Percentiles rank a stretch among this genome's conserved stretches.
phyloP scores from a whole-genome alignment of 805 yeast genomes.

The Starmerella scarabaei region DNA sequence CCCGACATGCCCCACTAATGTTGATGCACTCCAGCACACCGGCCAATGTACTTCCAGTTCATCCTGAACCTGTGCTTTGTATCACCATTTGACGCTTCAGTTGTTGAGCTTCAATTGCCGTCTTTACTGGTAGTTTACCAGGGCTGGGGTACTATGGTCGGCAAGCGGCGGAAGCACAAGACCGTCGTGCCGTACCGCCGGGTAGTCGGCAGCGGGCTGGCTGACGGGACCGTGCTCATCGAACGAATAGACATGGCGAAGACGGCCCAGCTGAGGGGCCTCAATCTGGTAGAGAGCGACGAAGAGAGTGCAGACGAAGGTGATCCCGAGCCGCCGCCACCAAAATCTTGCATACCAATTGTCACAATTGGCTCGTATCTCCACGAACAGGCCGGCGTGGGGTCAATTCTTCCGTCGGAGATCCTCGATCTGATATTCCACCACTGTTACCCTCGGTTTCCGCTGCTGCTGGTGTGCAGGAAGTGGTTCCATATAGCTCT shows the following conservation, averaged over 20 bases:
- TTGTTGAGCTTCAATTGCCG: too few relatives aligned
- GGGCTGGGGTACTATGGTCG: too few relatives aligned
- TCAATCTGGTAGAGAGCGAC: neutral
- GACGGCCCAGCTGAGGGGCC: too few relatives aligned
- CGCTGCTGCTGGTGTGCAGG: constrained; percentile 46
- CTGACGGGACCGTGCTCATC: neutral
- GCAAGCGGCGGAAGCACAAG: constrained; percentile 78
- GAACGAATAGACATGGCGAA: too few relatives aligned
- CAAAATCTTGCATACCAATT: too few relatives aligned
- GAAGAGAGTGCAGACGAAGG: constrained; percentile 21
- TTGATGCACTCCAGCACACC: too few relatives aligned
- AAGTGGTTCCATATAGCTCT: constrained; percentile 46
- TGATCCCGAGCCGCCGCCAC: constrained; percentile 8
- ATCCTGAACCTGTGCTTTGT: too few relatives aligned
- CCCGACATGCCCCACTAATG: too few relatives aligned
- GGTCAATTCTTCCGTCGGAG: constrained; percentile 36
- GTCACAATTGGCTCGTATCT: neutral
- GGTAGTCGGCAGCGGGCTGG: constrained; percentile 37
- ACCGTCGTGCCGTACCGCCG: constrained; percentile 64
- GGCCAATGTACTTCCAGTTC: too few relatives aligned
- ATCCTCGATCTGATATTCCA: constrained; percentile 33
- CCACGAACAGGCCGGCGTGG: neutral
- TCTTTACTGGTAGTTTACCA: too few relatives aligned
- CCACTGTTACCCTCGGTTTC: constrained; percentile 27
- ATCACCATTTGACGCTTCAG: too few relatives aligned